phyloP scores from a whole-genome alignment of 352 stramenopile species.

The Phytophthora palmivora region DNA sequence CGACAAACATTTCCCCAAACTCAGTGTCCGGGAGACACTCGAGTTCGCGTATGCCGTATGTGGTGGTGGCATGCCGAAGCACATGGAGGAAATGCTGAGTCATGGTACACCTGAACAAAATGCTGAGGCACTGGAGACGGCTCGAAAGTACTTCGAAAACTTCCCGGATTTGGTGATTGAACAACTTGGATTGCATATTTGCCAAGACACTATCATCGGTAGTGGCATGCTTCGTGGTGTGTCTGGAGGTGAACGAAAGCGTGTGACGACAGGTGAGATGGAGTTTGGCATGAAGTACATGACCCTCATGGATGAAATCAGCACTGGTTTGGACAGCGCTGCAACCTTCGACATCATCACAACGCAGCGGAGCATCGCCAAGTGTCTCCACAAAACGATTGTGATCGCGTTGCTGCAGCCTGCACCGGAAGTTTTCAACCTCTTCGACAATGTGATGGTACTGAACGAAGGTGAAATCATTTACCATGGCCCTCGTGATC shows the following conservation, averaged over 20 bases:
- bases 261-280: too few species aligned
- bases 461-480: slow-evolving; percentile 68
- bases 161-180: slow-evolving; percentile 57
- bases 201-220: too few species aligned
- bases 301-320: slow-evolving; percentile 93
- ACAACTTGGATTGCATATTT: slow-evolving; percentile 52
- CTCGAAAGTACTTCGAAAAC: slow-evolving; percentile 31
- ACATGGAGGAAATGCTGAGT: slow-evolving; percentile 45
- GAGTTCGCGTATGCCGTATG: too few species aligned
- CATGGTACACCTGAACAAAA: slow-evolving; percentile 46
- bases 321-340: slow-evolving; percentile 90
- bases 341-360: slow-evolving; percentile 93
- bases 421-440: slow-evolving; percentile 58
- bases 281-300: too few species aligned
- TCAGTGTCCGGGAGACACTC: too few species aligned
- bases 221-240: too few species aligned
- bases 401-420: slow-evolving; percentile 67
- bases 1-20: too few species aligned
- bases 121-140: slow-evolving; percentile 22
- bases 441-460: slow-evolving; percentile 63
- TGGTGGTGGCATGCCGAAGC: slow-evolving; percentile 31
- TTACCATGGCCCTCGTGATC: slow-evolving; percentile 55
- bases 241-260: too few species aligned
- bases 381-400: slow-evolving; percentile 53
- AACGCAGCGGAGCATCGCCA: slow-evolving; percentile 56